Evolutionary conservation across 345 rosid genomes (phyloP).

Genomic region (Gossypium herbaceum): DNA sequence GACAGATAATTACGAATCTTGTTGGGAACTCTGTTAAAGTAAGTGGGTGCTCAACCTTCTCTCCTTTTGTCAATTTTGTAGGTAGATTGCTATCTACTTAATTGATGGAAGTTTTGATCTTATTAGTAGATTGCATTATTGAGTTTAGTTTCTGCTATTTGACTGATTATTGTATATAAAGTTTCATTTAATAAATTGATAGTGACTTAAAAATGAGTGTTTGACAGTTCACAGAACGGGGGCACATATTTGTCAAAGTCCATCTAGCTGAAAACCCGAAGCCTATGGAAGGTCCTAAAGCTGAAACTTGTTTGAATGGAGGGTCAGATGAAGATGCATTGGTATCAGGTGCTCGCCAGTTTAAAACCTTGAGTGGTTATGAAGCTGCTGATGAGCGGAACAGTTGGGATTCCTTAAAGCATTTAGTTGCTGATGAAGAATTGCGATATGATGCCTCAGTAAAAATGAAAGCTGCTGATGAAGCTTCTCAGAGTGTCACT

Average conservation of each 20-base stretch:
- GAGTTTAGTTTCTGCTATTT: neutral
- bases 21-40: slow-evolving; percentile 98
- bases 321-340: slow-evolving; percentile 40
- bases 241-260: slow-evolving; percentile 89
- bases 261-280: slow-evolving; percentile 61
- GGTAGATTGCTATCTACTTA: neutral
- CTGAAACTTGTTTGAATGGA: slow-evolving; percentile 44
- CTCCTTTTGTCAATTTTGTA: neutral
- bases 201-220: slow-evolving; percentile 11
- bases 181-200: neutral
- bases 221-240: slow-evolving; percentile 87
- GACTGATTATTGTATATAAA: neutral
- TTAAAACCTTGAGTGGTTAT: slow-evolving; percentile 77
- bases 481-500: slow-evolving; percentile 46
- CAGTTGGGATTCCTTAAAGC: slow-evolving; percentile 81
- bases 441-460: slow-evolving; percentile 28
- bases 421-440: slow-evolving; percentile 49
- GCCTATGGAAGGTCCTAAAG: slow-evolving; percentile 33
- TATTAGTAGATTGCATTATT: neutral
- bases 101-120: neutral
- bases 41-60: slow-evolving; percentile 25
- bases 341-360: slow-evolving; percentile 27
- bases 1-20: slow-evolving; percentile 92
- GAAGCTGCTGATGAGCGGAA: slow-evolving; percentile 89
- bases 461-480: slow-evolving; percentile 27